Evolutionary conservation across 192 early-diverging fungal genomes (phyloP), one percentile per base, ranked within the genome.

Genomic region (Hyaloraphidium curvatum): DNA sequence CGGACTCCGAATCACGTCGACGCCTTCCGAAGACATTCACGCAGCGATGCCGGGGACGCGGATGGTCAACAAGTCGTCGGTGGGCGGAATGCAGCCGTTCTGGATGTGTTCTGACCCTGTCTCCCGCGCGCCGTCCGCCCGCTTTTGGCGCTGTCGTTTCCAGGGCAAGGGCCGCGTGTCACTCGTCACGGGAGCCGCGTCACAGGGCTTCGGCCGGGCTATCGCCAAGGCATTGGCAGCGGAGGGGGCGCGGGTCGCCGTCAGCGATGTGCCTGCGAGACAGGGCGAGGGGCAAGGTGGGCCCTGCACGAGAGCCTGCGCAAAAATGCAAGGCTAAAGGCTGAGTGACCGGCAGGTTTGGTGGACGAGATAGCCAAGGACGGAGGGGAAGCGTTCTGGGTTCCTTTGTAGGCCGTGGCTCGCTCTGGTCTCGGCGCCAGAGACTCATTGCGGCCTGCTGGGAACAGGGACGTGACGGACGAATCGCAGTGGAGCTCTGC

Each of bases 1-100:
- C n/a, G n/a, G n/a, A n/a, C n/a, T n/a, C n/a, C n/a, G n/a, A n/a
- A n/a, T n/a, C n/a, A n/a, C n/a, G n/a, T n/a, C n/a, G n/a, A n/a
- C n/a, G n/a, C n/a, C n/a, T n/a, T n/a, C n/a, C n/a, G n/a, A n/a
- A n/a, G n/a, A n/a, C n/a, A n/a, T n/a, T n/a, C n/a, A n/a, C n/a
- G n/a, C n/a, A n/a, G n/a, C n/a, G n/a, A n/a, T n/a, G n/a, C n/a
- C 33, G 7, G 33, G 33, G 9, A 37, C 33, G 7, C 33, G 33
- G 9, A 48, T 48, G 43, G 25, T 48, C 9, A 48, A 48, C 43
- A 48, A 48, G 43, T 48, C 43, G 7, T 22, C 43, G 4, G 43
- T 48, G 7, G 5, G 43, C 25, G 19, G n/a, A n/a, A n/a, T n/a
- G n/a, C n/a, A n/a, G n/a, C n/a, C n/a, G n/a, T 19, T 4, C 43